Percentiles rank a stretch among this genome's conserved stretches.
phyloP scores from a whole-genome alignment of 2,329 filamentous ascomycete species.

The Cladophialophora yegresii region DNA sequence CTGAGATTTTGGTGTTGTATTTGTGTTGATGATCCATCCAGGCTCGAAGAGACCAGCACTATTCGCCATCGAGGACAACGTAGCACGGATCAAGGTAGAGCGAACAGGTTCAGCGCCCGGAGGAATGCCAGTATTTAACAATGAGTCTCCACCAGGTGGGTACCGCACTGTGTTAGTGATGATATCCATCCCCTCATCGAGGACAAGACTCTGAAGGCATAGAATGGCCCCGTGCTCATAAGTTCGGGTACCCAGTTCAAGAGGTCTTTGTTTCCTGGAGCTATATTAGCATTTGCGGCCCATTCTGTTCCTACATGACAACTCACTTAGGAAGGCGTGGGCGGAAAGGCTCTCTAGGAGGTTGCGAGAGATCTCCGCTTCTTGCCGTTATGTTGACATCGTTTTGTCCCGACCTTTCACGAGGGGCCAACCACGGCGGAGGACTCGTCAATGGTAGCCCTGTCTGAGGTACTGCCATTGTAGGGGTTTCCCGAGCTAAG shows the following conservation, averaged over 20 bases:
- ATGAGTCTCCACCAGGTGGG: slow-evolving; percentile 5
- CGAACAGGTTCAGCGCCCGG: background rate
- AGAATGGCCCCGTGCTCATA: slow-evolving; percentile 3
- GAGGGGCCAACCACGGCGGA: background rate
- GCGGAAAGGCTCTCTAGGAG: background rate
- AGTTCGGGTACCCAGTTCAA: slow-evolving; percentile 3
- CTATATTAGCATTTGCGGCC: background rate
- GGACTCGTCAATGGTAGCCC: background rate
- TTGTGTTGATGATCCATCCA: background rate
- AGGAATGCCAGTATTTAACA: background rate
- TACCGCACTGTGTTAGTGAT: slow-evolving; percentile 2
- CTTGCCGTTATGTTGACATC: background rate
- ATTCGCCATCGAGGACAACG: slow-evolving; percentile 16
- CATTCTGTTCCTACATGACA: background rate
- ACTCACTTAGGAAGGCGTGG: slow-evolving; percentile 20
- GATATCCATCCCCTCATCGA: slow-evolving; percentile 8
- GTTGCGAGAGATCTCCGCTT: background rate
- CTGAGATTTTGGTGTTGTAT: slow-evolving; percentile 13
- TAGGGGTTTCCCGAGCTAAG: background rate
- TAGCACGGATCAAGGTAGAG: slow-evolving; percentile 6
- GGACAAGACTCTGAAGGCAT: background rate
- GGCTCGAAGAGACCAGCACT: slow-evolving; percentile 10
- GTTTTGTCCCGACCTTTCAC: background rate
- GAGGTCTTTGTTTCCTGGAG: slow-evolving; percentile 21
- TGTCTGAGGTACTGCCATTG: background rate